Evolutionary conservation across 768 basidiomycete species (phyloP).

Genomic region (Tulasnella sp.): DNA sequence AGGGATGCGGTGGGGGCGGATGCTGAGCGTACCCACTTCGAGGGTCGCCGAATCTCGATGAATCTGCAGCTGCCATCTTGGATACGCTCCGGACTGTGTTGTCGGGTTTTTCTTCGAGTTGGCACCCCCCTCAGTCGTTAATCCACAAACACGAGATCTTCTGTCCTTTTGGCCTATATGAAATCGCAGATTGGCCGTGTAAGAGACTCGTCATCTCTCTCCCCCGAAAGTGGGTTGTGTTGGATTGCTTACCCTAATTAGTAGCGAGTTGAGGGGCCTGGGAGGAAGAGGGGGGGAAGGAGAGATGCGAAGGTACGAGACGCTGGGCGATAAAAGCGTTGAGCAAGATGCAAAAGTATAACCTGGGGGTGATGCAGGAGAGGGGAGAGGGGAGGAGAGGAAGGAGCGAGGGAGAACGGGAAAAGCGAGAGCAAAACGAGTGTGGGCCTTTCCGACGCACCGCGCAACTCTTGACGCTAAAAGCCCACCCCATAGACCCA

Average conservation of each 20-base stretch:
- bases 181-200: too few species aligned
- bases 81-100: background rate
- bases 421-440: conserved; percentile 17
- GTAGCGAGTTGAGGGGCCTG: conserved; percentile 15
- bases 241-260: conserved; percentile 16
- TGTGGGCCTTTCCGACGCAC: conserved; percentile 7
- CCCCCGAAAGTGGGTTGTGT: background rate
- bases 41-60: conserved; percentile 31
- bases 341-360: background rate
- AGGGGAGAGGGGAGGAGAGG: background rate
- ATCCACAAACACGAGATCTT: conserved; percentile 1
- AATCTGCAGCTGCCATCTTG: conserved; percentile 27
- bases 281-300: background rate
- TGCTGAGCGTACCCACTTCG: conserved; percentile 27
- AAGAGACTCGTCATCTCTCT: background rate
- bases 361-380: background rate
- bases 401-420: conserved; percentile 5
- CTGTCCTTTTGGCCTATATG: background rate
- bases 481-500: background rate
- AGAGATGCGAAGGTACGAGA: background rate
- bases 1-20: background rate
- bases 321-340: background rate
- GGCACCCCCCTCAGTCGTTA: too few species aligned
- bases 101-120: background rate
- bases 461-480: background rate